Evolutionary conservation across 2,329 filamentous ascomycete genomes (phyloP).

Genomic region (Ophiostoma triangulosporum): DNA sequence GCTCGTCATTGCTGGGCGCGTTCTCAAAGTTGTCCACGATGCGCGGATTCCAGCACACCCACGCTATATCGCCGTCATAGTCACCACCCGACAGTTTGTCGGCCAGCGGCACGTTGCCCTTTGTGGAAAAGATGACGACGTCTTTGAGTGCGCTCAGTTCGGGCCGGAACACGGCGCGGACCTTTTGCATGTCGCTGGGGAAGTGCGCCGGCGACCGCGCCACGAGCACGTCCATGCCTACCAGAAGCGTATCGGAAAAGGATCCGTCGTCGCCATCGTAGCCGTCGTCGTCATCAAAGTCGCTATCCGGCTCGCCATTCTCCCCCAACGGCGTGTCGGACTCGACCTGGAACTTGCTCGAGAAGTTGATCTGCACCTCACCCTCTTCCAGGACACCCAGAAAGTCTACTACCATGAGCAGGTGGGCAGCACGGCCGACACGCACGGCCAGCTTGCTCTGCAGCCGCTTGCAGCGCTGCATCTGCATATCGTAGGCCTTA

Average conservation of each 20-base stretch:
- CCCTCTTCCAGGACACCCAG: slow-evolving; percentile 43
- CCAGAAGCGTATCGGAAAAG: slow-evolving; percentile 39
- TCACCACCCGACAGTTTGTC: slow-evolving; percentile 65
- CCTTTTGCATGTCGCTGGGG: slow-evolving; percentile 59
- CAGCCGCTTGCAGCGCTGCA: slow-evolving; percentile 38
- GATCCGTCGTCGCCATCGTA: slow-evolving; percentile 24
- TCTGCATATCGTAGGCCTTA: slow-evolving; percentile 32
- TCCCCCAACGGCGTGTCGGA: slow-evolving; percentile 39
- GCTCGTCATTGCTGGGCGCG: slow-evolving; percentile 31
- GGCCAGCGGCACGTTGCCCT: slow-evolving; percentile 49
- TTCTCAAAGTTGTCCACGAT: slow-evolving; percentile 57
- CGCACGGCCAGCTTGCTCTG: slow-evolving; percentile 45
- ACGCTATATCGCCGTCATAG: slow-evolving; percentile 68
- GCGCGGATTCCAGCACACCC: slow-evolving; percentile 59
- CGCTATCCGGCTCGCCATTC: slow-evolving; percentile 34
- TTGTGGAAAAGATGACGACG: slow-evolving; percentile 61
- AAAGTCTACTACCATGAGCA: slow-evolving; percentile 59
- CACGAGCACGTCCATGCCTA: slow-evolving; percentile 49
- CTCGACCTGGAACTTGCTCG: slow-evolving; percentile 45
- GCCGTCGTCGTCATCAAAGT: slow-evolving; percentile 16
- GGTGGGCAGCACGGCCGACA: slow-evolving; percentile 46
- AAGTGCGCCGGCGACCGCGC: slow-evolving; percentile 57
- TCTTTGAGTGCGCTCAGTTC: slow-evolving; percentile 58
- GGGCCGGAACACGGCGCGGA: slow-evolving; percentile 42
- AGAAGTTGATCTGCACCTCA: slow-evolving; percentile 57